phyloP scores from a whole-genome alignment of 352 stramenopile species.

The Pilasporangium apinafurcum region DNA sequence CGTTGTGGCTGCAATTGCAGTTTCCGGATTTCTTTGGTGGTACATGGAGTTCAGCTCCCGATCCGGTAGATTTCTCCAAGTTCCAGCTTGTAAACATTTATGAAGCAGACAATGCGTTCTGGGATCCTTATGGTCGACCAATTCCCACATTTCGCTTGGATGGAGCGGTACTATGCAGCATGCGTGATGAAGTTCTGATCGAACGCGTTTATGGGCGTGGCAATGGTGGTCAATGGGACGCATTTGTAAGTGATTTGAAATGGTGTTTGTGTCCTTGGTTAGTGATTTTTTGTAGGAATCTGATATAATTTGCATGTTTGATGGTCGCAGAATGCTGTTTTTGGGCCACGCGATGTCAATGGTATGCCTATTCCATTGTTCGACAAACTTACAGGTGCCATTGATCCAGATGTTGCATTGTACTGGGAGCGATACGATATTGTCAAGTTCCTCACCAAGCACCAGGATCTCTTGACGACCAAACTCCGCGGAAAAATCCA shows the following conservation, averaged over 20 bases:
- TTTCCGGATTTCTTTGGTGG: conserved; percentile 69
- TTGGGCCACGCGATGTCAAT: conserved; percentile 41
- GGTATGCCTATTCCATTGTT: conserved; percentile 57
- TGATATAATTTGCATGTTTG: too few relatives aligned
- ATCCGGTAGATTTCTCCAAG: conserved; percentile 60
- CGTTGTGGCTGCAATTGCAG: conserved; percentile 70
- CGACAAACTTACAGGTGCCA: conserved; percentile 69
- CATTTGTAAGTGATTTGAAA: conserved; percentile 46
- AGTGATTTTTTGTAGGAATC: too few relatives aligned
- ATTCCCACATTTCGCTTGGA: conserved; percentile 56
- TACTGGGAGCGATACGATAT: conserved; percentile 68
- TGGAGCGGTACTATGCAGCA: conserved; percentile 41
- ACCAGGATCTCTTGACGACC: conserved; percentile 25
- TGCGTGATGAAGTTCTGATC: conserved; percentile 67
- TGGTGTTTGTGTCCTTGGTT: not conserved
- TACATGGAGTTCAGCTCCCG: conserved; percentile 64
- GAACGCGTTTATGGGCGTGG: conserved; percentile 54
- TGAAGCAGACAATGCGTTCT: conserved; percentile 63
- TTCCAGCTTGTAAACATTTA: conserved; percentile 77
- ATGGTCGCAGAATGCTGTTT: conserved; percentile 43
- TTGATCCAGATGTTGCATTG: conserved; percentile 42
- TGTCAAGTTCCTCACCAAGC: conserved; percentile 37
- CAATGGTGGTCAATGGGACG: conserved; percentile 76
- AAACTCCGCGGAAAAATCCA: conserved; percentile 56
- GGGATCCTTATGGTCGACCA: conserved; percentile 44